A percentile compares a stretch with the other conserved stretches of the same genome.
These are phyloP conservation scores for Pythium sukuiense DNA, from an alignment of 352 stramenopile genomes.

Conservation along the genomic window DNA sequence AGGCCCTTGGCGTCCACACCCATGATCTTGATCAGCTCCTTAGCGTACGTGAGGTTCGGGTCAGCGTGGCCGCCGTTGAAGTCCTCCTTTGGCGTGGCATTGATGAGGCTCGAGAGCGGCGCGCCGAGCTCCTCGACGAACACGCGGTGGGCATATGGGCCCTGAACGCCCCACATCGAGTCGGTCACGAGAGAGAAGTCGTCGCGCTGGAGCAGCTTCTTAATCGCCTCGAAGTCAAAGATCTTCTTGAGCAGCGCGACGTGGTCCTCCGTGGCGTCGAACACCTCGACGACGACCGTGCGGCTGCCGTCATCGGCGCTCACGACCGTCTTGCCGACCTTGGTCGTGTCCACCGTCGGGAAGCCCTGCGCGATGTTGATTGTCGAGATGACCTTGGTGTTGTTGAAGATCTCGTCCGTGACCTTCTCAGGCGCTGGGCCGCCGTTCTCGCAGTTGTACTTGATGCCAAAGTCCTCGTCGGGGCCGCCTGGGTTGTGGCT, in stretches of 20 bases:
- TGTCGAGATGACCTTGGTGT: slow-evolving; percentile 93
- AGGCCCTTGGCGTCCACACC: slow-evolving; percentile 88
- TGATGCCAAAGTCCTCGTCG: slow-evolving; percentile 99
- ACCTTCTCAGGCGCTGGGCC: slow-evolving; percentile 96
- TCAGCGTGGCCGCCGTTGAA: slow-evolving; percentile 97
- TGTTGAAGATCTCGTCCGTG: slow-evolving; percentile 96
- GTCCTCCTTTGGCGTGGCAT: slow-evolving; percentile 95
- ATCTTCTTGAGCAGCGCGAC: slow-evolving; percentile 94
- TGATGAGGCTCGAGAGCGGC: slow-evolving; percentile 84
- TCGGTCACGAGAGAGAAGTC: slow-evolving; percentile 97
- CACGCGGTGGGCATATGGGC: slow-evolving; percentile 94
- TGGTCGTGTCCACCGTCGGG: slow-evolving; percentile 71
- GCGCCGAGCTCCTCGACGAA: slow-evolving; percentile 97
- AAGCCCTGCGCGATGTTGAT: slow-evolving; percentile 92
- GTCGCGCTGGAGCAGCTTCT: slow-evolving; percentile 88
- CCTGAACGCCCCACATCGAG: slow-evolving; percentile 97
- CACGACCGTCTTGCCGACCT: slow-evolving; percentile 65
- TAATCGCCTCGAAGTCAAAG: slow-evolving; percentile 97
- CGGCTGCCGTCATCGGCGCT: slow-evolving; percentile 69
- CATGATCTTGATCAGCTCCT: slow-evolving; percentile 96
- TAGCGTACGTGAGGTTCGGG: slow-evolving; percentile 99
- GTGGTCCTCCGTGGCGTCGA: slow-evolving; percentile 97
- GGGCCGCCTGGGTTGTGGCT: slow-evolving; percentile 98
- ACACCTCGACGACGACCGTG: slow-evolving; percentile 95
- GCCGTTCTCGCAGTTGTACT: slow-evolving; percentile 99